Percentiles rank a stretch among this genome's conserved stretches.
phyloP scores from a whole-genome alignment of 2,329 filamentous ascomycete genomes.

The Aspergillus pseudonomiae region DNA sequence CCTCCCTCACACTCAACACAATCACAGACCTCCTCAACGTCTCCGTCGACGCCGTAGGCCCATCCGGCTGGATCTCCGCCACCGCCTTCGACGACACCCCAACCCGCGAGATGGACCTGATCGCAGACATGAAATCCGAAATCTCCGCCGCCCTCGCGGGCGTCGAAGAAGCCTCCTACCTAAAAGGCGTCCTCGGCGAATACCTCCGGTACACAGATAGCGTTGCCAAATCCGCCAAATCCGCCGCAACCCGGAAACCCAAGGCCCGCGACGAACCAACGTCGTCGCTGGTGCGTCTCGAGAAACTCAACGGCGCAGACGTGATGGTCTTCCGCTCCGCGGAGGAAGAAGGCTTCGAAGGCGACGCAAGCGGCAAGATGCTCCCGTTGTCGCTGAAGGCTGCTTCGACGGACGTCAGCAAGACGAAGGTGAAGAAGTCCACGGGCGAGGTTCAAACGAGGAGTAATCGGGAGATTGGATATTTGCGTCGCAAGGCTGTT shows the following conservation, averaged over 20 bases:
- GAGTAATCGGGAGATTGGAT: slow-evolving; percentile 72
- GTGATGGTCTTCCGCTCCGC: slow-evolving; percentile 35
- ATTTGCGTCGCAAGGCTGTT: slow-evolving; percentile 76
- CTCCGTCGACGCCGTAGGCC: slow-evolving; percentile 51
- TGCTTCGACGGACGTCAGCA: slow-evolving; percentile 47
- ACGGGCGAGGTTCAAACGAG: slow-evolving; percentile 72
- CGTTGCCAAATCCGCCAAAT: slow-evolving; percentile 17
- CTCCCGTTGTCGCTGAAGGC: slow-evolving; percentile 75
- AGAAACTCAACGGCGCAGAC: slow-evolving; percentile 45
- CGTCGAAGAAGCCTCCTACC: slow-evolving; percentile 51
- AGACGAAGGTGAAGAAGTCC: slow-evolving; percentile 59
- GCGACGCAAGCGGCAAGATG: slow-evolving; percentile 46
- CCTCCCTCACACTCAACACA: slow-evolving; percentile 40
- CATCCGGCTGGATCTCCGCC: slow-evolving; percentile 51
- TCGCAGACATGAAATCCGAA: slow-evolving; percentile 53
- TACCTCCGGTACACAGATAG: slow-evolving; percentile 47
- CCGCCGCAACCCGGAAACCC: slow-evolving; percentile 11
- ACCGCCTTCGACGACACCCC: slow-evolving; percentile 35
- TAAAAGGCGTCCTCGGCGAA: slow-evolving; percentile 51
- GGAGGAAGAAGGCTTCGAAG: slow-evolving; percentile 35
- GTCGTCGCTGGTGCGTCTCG: slow-evolving; percentile 33
- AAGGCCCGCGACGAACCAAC: slow-evolving; percentile 13
- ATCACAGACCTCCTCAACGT: slow-evolving; percentile 48
- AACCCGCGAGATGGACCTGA: slow-evolving; percentile 46
- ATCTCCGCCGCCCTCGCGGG: slow-evolving; percentile 51